phyloP scores from a whole-genome alignment of 1,284 basidiomycete genomes.

The Coniferiporia weirii region DNA sequence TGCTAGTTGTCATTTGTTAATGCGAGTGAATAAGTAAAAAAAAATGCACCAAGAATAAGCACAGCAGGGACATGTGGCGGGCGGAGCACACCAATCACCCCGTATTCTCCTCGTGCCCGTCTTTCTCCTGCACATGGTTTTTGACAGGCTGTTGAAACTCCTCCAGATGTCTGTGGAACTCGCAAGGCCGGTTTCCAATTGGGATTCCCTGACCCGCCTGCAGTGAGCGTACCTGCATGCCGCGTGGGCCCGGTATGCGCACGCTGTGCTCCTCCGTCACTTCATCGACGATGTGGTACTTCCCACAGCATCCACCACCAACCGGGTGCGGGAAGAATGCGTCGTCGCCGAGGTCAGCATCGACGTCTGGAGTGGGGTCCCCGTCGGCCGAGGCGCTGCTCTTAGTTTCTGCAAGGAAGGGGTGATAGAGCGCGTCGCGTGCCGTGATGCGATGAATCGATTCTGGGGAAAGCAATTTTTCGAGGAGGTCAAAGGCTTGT shows the following conservation, averaged over 20 bases:
- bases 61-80: background rate
- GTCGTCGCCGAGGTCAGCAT: constrained; percentile 46
- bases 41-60: background rate
- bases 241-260: constrained; percentile 30
- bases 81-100: background rate
- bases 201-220: constrained; percentile 64
- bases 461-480: constrained; percentile 68
- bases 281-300: constrained; percentile 51
- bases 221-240: constrained; percentile 37
- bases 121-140: background rate
- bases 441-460: constrained; percentile 74
- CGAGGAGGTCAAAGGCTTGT: constrained; percentile 68
- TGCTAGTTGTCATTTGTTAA: background rate
- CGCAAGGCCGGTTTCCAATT: constrained; percentile 63
- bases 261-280: constrained; percentile 53
- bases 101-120: background rate
- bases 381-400: constrained; percentile 18
- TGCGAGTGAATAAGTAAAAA: background rate
- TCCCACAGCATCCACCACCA: constrained; percentile 57
- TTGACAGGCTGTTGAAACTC: constrained; percentile 2
- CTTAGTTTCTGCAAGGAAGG: constrained; percentile 49
- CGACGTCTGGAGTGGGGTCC: constrained; percentile 18
- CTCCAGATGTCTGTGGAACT: constrained; percentile 44
- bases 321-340: constrained; percentile 62
- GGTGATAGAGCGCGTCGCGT: constrained; percentile 68